Evolutionary conservation across 352 stramenopile species (phyloP), one percentile per base, ranked within the genome.

Genomic region (Albugo candida): DNA sequence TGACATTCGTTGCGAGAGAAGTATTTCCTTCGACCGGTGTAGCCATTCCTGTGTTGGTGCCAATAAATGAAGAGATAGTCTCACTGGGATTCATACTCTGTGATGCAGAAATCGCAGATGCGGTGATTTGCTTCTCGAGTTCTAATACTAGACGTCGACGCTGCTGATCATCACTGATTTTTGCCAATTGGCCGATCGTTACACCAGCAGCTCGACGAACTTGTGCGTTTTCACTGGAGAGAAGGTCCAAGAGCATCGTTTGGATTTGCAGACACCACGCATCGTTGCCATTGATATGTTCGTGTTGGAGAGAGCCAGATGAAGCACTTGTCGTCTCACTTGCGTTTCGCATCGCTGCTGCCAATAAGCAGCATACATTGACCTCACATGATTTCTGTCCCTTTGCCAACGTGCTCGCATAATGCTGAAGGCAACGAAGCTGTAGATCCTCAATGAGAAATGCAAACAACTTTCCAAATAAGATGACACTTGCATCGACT

Each of bases 401-500:
- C 24, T 92, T 76, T 3, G 60, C 64, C n/a, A 88, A 54, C 4
- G 70, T 62, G 34, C 64, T 62, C 2, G 69, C 67, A 27, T 78
- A 85, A 47, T 92, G 79, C 53, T 92, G 79, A 1, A 92, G 52
- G 19, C 70, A 81, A 14, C 79, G 76, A 37, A 92, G 55, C 36
- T 92, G 79, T 19, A 92, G 56, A 55, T 92, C 79, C 57, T 92
- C 75, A 0, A 76, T 76, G 19, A 89, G 53, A 39, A 68, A 70
- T 37, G 86, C 72, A 35, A 92, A 92, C 18, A 92, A 44, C 17
- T 63, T 60, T 16, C 76, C 72, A 54, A 88, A 89, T 17, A 92
- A 45, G 38, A 70, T 54, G n/a, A 92, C 60, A 27, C 79, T 82
- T 2, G 67, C 57, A 45, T 92, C 79, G 11, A 87, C 79, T 1